These are phyloP conservation scores for Ammopiptanthus mongolicus DNA, from an alignment of 306 rosid species.

Conservation along the genomic window DNA sequence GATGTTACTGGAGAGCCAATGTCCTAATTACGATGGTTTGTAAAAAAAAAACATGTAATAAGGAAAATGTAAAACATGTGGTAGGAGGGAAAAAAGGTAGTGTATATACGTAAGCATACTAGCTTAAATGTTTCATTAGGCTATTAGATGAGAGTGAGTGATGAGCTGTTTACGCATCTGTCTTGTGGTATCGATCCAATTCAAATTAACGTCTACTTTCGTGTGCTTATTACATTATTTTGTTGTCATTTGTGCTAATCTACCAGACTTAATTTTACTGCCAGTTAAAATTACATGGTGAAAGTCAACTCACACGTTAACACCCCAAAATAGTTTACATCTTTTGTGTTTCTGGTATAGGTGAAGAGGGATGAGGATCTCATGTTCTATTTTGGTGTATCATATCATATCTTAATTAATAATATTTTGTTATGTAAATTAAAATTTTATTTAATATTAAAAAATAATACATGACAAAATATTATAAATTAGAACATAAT, in stretches of 20 bases:
- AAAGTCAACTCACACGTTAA: background rate
- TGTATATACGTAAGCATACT: background rate
- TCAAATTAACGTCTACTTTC: background rate
- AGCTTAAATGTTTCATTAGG: background rate
- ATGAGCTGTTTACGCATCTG: background rate
- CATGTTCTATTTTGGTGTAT: no score
- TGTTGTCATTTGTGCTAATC: background rate
- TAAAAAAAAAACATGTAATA: no score
- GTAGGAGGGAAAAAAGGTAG: background rate
- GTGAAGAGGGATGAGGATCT: background rate
- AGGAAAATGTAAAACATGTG: background rate
- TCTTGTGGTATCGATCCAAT: background rate
- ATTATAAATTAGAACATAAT: no score
- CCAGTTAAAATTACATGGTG: background rate
- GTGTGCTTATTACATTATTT: background rate
- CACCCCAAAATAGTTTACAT: background rate
- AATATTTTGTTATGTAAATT: no score
- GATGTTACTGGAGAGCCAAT: no score
- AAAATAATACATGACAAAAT: no score
- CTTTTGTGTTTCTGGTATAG: background rate
- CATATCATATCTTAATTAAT: no score
- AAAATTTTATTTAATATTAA: no score
- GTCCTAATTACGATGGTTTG: no score
- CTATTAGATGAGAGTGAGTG: background rate
- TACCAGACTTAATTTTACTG: background rate